Conservation (phyloP, 352 stramenopile genomes). For the Globisporangium camurandrum region DNA sequence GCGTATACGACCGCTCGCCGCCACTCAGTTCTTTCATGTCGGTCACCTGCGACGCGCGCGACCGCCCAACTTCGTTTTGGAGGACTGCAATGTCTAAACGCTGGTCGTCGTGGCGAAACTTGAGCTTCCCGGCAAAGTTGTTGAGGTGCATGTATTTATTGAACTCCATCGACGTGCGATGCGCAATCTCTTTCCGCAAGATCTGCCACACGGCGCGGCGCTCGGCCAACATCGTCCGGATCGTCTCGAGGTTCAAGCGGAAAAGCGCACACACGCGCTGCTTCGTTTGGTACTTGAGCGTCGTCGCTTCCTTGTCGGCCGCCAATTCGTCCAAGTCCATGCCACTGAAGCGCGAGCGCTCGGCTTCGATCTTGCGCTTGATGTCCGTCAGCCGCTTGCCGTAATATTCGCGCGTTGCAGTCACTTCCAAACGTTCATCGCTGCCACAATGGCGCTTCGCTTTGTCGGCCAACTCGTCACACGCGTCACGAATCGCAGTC, state of each 20-base stretch:
- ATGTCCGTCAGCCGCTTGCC: constrained; percentile 74
- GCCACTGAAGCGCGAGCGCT: constrained; percentile 67
- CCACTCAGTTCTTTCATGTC: constrained; percentile 97
- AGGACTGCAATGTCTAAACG: constrained; percentile 73
- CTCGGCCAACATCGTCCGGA: constrained; percentile 69
- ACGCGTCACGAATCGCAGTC: constrained; percentile 40
- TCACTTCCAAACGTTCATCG: constrained; percentile 51
- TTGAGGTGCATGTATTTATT: constrained; percentile 82
- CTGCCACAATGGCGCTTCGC: constrained; percentile 45
- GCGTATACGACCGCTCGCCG: constrained; percentile 95
- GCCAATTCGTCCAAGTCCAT: constrained; percentile 77
- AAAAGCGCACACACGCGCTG: constrained; percentile 56
- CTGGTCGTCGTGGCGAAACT: constrained; percentile 73
- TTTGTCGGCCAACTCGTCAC: constrained; percentile 50
- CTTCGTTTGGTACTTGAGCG: constrained; percentile 62
- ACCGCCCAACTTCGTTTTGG: constrained; percentile 66
- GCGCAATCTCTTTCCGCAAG: constrained; percentile 70
- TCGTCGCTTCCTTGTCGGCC: constrained; percentile 69
- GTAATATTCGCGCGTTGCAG: constrained; percentile 68
- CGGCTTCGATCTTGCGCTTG: constrained; percentile 65
- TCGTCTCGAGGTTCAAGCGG: constrained; percentile 43
- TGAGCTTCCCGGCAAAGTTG: constrained; percentile 80
- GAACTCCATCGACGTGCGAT: constrained; percentile 73
- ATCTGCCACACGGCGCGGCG: constrained; percentile 70
- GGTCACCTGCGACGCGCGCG: constrained; percentile 81